Conservation (phyloP, 106 monocot species). For the Acorus gramineus region DNA sequence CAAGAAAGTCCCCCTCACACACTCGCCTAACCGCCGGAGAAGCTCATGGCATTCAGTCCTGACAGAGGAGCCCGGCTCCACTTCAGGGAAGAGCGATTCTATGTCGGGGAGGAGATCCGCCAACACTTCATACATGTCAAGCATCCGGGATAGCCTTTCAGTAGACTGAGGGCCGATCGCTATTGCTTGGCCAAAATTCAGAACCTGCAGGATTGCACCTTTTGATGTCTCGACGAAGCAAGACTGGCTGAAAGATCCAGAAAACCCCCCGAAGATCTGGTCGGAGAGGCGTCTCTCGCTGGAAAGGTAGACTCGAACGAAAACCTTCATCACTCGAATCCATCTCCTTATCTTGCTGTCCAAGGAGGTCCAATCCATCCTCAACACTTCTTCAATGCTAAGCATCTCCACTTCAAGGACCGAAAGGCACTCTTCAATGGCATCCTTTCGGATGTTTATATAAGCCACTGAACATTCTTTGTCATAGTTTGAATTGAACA, state of each 20-base stretch:
- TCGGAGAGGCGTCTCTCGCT: slow-evolving; percentile 52
- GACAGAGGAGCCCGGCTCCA: slow-evolving; percentile 9
- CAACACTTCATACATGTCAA: slow-evolving; percentile 56
- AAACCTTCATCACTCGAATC: slow-evolving; percentile 53
- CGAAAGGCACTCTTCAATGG: slow-evolving; percentile 45
- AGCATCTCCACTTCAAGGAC: slow-evolving; percentile 44
- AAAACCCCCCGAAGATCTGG: slow-evolving; percentile 37
- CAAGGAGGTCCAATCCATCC: slow-evolving; percentile 32
- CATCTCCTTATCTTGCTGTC: slow-evolving; percentile 52
- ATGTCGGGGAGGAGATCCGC: slow-evolving; percentile 20
- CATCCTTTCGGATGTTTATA: slow-evolving; percentile 32
- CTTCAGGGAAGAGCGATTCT: slow-evolving; percentile 20
- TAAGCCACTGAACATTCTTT: slow-evolving; percentile 65
- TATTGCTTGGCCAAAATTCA: slow-evolving; percentile 48
- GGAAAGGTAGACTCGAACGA: slow-evolving; percentile 40
- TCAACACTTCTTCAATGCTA: slow-evolving; percentile 55
- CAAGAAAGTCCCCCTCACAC: slow-evolving; percentile 19
- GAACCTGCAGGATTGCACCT: slow-evolving; percentile 39
- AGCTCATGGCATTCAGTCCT: slow-evolving; percentile 20
- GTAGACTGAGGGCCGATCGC: slow-evolving; percentile 39
- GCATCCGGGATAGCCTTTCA: slow-evolving; percentile 60
- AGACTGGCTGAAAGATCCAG: slow-evolving; percentile 18
- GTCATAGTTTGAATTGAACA: slow-evolving; percentile 41
- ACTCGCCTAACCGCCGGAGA: slow-evolving; percentile 21
- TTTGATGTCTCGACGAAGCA: slow-evolving; percentile 59